Evolutionary conservation across 1,284 basidiomycete species (phyloP), one percentile per base, ranked within the genome.

Genomic region (Volvariella surrecta): DNA sequence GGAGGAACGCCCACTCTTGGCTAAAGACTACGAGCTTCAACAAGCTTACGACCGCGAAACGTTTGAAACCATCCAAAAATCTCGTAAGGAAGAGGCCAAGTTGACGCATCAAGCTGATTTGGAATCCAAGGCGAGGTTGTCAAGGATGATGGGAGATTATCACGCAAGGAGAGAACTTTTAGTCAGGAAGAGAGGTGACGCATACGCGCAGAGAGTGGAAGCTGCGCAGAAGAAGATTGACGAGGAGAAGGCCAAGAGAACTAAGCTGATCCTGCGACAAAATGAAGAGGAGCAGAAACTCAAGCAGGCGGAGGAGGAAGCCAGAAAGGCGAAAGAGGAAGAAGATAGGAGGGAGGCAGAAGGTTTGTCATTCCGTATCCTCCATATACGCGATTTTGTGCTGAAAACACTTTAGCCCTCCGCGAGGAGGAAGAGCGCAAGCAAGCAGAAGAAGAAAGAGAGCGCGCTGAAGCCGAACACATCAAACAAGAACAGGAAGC

Each of bases 1-100:
- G 66, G 93, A 94, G 50, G 96, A 98, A 62, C 79, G 84, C 9
- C 88, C 92, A 0, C 72, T 98, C 13, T 76, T 98, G 34, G 75
- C 74, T 1, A 70, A 88, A 52, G 95, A 98, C 64, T 99, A 98
- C 60, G 86, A 89, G 48, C 63, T 73, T 1, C 95, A 99, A 61
- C 89, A 94, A 60, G 71, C 71, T 35, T 71, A 73, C 38, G 92
- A 96, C 64, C 74, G 73, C 17, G 67, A 73, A 40, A 79, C 80
- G 1, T 89, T 89, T 62, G 79, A 89, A 45, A 61, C 65, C 1
- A 64, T 82, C 28, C 82, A 87, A 54, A 70, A 72, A 43, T 62
- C 75, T 3, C 79, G 81, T 15, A 61, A 82, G 28, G 80, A 88
- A 50, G 66, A 71, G 2, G 71, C 82, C 7, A 73, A 73, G 47